phyloP scores from a whole-genome alignment of 352 stramenopile genomes.

The Globisporangium solare region DNA sequence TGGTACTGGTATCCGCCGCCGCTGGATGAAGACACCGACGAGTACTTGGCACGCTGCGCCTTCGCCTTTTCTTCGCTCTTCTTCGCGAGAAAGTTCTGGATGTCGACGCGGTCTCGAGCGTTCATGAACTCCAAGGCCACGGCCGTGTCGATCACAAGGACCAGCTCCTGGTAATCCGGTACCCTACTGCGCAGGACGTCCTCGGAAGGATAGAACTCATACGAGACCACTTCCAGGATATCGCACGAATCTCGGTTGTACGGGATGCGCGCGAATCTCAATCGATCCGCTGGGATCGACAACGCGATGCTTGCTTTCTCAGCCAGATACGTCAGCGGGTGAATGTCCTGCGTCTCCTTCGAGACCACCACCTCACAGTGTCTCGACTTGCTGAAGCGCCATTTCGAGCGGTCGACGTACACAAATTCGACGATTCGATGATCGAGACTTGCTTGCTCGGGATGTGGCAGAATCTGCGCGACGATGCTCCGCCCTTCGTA shows the following conservation, averaged over 20 bases:
- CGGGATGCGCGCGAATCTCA: constrained; percentile 55
- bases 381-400: constrained; percentile 54
- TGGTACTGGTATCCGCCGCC: constrained; percentile 43
- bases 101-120: constrained; percentile 39
- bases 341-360: constrained; percentile 22
- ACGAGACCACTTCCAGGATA: constrained; percentile 65
- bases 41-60: constrained; percentile 38
- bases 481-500: constrained; percentile 79
- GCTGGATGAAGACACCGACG: constrained; percentile 19
- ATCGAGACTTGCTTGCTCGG: constrained; percentile 33
- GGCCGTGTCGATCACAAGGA: constrained; percentile 56
- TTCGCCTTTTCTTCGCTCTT: constrained; percentile 62
- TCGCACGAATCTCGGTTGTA: constrained; percentile 62
- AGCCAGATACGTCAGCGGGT: constrained; percentile 34
- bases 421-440: constrained; percentile 68
- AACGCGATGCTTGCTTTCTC: constrained; percentile 32
- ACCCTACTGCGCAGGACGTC: constrained; percentile 21
- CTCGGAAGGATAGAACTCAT: constrained; percentile 30
- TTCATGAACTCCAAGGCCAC: constrained; percentile 34
- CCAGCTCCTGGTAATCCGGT: constrained; percentile 58
- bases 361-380: constrained; percentile 56
- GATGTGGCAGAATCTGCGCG: constrained; percentile 55
- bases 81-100: constrained; percentile 49
- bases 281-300: constrained; percentile 41
- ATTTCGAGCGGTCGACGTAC: constrained; percentile 58